A percentile compares a stretch with the other conserved stretches of the same genome.
Conservation (phyloP, 805 yeast genomes). For the Starmerella bacillaris region DNA sequence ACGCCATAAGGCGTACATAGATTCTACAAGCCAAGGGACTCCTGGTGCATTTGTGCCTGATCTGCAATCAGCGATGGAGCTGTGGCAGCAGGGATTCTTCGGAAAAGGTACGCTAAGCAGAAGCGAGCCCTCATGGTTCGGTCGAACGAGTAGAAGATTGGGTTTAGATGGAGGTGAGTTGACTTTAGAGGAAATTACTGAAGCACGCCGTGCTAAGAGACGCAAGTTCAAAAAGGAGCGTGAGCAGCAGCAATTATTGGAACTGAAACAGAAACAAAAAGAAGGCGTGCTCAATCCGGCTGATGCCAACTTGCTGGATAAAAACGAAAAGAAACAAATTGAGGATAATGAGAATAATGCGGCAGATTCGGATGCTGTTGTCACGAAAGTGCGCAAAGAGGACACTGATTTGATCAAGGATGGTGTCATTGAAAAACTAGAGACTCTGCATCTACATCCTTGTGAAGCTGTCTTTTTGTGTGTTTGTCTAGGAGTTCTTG, state of each 20-base stretch:
- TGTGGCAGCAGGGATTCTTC: conserved; percentile 81
- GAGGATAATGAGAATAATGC: background rate
- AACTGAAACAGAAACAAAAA: conserved; percentile 17
- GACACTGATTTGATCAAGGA: conserved; percentile 17
- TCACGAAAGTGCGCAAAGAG: conserved; percentile 23
- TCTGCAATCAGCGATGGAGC: conserved; percentile 30
- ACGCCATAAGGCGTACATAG: background rate
- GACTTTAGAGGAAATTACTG: conserved; percentile 54
- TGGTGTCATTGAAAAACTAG: conserved; percentile 19
- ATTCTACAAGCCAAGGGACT: background rate
- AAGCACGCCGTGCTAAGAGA: conserved; percentile 51
- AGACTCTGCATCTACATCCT: conserved; percentile 49
- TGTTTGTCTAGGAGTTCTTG: conserved; percentile 35
- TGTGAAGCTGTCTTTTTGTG: conserved; percentile 57
- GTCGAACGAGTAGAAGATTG: conserved; percentile 43
- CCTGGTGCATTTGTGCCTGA: conserved; percentile 23
- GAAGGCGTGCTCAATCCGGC: background rate
- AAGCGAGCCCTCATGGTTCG: conserved; percentile 81
- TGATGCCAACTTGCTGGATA: background rate
- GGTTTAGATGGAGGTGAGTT: conserved; percentile 27
- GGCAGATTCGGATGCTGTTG: conserved; percentile 17
- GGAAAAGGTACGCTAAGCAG: conserved; percentile 84
- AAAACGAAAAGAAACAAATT: background rate
- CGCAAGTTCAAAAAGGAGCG: conserved; percentile 54
- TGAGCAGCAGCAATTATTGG: conserved; percentile 36